Percentiles rank a stretch among this genome's conserved stretches.
phyloP scores from a whole-genome alignment of 768 basidiomycete species.

The Phylloporus sp. region DNA sequence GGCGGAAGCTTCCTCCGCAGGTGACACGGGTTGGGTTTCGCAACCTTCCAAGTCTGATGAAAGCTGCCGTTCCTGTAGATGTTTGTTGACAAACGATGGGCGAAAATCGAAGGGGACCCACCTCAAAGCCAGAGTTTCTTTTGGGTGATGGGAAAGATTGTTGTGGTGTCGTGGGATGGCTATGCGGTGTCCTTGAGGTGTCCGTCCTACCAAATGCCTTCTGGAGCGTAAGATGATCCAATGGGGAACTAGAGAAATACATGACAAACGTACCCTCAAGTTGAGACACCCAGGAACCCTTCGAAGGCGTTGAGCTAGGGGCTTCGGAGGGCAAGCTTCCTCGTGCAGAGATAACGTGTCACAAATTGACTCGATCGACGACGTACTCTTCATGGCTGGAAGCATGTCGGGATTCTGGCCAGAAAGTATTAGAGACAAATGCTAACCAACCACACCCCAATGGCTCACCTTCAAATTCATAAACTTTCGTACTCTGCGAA shows the following conservation, averaged over 20 bases:
- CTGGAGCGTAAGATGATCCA: not conserved
- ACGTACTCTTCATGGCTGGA: not conserved
- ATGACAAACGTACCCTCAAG: not conserved
- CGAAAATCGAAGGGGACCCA: not conserved
- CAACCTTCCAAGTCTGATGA: not conserved
- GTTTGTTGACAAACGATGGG: not conserved
- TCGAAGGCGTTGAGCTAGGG: not conserved
- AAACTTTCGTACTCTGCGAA: conserved; percentile 1
- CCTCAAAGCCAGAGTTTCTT: not conserved
- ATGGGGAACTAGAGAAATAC: not conserved
- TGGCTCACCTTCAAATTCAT: not conserved
- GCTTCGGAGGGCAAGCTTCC: not conserved
- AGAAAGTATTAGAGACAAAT: not conserved
- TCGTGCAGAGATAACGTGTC: not conserved
- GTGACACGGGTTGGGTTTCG: not conserved
- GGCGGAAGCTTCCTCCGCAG: not conserved
- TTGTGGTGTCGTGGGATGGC: not conserved
- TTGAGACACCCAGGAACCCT: conserved; percentile 3
- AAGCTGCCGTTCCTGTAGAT: not conserved
- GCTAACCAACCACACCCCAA: too few relatives aligned
- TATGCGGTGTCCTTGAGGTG: not conserved
- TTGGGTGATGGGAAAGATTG: not conserved
- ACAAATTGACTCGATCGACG: not conserved
- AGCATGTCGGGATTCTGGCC: not conserved
- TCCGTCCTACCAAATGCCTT: not conserved